Evolutionary conservation across 176 grass and related monocot species (phyloP), one percentile per base, ranked within the genome.

Genomic region (Aegilops bicornis): DNA sequence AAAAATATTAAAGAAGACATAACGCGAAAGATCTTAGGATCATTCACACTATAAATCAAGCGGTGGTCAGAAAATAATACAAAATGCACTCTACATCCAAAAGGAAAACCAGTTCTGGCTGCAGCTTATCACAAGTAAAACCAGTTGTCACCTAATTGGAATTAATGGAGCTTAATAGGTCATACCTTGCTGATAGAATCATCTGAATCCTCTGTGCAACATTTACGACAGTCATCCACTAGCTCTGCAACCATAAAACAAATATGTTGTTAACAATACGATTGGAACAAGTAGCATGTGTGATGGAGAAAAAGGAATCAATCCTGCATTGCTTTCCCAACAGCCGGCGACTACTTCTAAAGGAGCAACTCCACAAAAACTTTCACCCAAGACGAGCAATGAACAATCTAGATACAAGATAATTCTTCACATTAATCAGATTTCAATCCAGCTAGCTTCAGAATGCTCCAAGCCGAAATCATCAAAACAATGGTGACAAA

Each of bases 181-280:
- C 69, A 86, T 86, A 97, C 97, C 94, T 99, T 97, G 78, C 90
- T 97, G 65, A 91, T 87, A 79, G 92, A 99, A 91, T 97, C 92
- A 59, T 99, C 92, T 67, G 97, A 94, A 97, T 99, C 97, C 85
- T 99, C 94, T 4, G 94, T 92, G 86, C 97, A 99, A 76, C 97
- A 99, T 63, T 94, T 99, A 33, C 22, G 90, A 43, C 97, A 99
- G 84, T 99, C 94, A 6, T 91, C 89, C 40, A 99, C 97, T 45
- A 99, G 66, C 78, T 94, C 92, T 99, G 86, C 83, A 86, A 76
- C 33, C 82, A 86, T 66, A 87, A 56, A 54, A 69, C 61, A 8
- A 84, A 29, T 10, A 37, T n/a, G 27, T 10, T 74, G 27, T 70
- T 79, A 14, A 77, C 11, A 24, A 37, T 22, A 71, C 31, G 17